Evolutionary conservation across 2,329 filamentous ascomycete species (phyloP).

Genomic region (Trichophyton rubrum): DNA sequence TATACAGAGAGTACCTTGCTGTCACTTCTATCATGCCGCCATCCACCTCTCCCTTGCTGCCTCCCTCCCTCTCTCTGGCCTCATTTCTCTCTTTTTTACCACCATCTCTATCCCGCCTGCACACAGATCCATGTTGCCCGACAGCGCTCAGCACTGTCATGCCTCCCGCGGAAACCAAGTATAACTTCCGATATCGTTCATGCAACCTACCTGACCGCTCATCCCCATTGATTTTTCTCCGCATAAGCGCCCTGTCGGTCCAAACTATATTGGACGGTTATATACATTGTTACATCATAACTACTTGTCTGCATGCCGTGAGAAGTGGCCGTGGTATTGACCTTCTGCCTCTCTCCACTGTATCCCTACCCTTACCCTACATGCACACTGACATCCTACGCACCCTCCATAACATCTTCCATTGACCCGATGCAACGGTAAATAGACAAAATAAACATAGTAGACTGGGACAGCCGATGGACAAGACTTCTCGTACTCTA

Average conservation of each 20-base stretch:
- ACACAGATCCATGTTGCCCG: no score
- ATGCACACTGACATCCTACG: not conserved
- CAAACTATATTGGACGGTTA: not conserved
- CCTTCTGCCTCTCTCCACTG: not conserved
- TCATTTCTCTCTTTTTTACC: not conserved
- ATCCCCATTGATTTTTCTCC: not conserved
- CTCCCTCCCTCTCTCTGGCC: not conserved
- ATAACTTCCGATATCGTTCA: not conserved
- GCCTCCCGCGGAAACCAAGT: no score
- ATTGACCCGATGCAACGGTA: slow-evolving; percentile 4
- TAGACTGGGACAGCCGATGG: not conserved
- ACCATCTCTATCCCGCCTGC: not conserved
- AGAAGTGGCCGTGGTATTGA: not conserved
- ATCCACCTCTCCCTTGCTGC: not conserved
- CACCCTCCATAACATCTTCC: not conserved
- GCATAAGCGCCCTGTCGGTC: not conserved
- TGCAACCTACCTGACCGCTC: not conserved
- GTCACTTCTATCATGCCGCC: not conserved
- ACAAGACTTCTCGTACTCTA: not conserved
- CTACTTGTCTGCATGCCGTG: not conserved
- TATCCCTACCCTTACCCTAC: not conserved
- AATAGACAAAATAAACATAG: slow-evolving; percentile 1
- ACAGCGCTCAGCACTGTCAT: no score
- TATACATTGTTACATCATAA: slow-evolving; percentile 1
- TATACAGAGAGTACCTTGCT: not conserved